Evolutionary conservation across 2,329 filamentous ascomycete genomes (phyloP).

Genomic region (Aspergillus luchuensis): DNA sequence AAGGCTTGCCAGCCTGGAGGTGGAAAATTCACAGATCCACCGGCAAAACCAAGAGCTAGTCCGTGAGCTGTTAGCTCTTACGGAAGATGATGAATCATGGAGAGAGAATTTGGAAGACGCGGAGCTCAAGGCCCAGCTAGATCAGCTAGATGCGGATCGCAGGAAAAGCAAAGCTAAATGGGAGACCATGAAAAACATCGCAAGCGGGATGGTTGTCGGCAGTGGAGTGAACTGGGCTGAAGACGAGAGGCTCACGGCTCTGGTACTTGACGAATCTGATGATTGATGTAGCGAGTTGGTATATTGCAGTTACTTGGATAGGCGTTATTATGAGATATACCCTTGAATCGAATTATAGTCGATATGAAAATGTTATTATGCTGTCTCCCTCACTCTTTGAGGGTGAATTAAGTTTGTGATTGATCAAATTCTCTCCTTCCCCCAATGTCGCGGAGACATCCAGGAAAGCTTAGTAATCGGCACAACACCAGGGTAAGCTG

Average conservation of each 20-base stretch:
- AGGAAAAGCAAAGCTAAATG: constrained; percentile 66
- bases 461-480: background rate
- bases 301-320: constrained; percentile 3
- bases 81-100: constrained; percentile 56
- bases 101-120: constrained; percentile 58
- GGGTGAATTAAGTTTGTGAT: background rate
- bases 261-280: constrained; percentile 72
- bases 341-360: constrained; percentile 1
- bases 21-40: constrained; percentile 59
- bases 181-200: constrained; percentile 74
- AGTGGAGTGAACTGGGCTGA: constrained; percentile 81
- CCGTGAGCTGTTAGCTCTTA: constrained; percentile 63
- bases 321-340: constrained; percentile 20
- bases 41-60: constrained; percentile 66
- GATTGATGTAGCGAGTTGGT: constrained; percentile 33
- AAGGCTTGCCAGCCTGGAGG: constrained; percentile 59
- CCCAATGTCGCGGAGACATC: background rate
- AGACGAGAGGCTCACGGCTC: constrained; percentile 65
- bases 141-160: constrained; percentile 60
- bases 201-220: constrained; percentile 76
- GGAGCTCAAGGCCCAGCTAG: constrained; percentile 58
- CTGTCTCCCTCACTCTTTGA: background rate
- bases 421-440: background rate
- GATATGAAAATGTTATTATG: background rate
- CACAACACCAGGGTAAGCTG: background rate